Evolutionary conservation across 169 alveolate species (phyloP), one percentile per base, ranked within the genome.

Genomic region (Cryptosporidium felis): DNA sequence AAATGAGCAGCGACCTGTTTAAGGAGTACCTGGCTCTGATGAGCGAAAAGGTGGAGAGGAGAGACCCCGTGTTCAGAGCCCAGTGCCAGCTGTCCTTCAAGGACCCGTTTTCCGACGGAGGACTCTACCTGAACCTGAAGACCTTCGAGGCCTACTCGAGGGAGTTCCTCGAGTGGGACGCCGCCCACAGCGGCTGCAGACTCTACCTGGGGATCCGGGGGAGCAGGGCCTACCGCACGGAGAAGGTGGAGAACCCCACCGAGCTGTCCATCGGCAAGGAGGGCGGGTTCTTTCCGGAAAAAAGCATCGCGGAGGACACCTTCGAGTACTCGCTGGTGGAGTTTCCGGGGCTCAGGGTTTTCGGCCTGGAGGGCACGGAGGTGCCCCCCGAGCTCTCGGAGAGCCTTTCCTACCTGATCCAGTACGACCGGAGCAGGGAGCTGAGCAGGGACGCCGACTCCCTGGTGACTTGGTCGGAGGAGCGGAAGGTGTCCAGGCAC

Each of bases 121-220:
- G 96, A 21, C 88, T 93, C 4, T 93, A 80, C 62, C 61, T 93
- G 1, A 93, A 93, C 90, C 46, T 93, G 79, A 80, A 51, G 62
- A 88, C 91, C 0, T 93, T 61, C 41, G 81, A 89, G 21, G 89
- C 94, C 0, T 91, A 81, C 42, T 91, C 93, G 21, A 21, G 28
- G 32, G 91, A 82, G 18, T 62, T 58, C 42, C 74, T 89, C 6
- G 80, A 79, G 1, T 80, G 80, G 80, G 91, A 89, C 41, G 10
- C 32, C 49, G n/a, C 1, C 8, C 44, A 41, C 58, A 61, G 44
- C 63, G 62, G 89, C 14, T 49, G 80, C 26, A 56, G 46, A 41
- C 42, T 47, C 18, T 41, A 65, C 47, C 41, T 46, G 34, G 49
- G 60, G 23, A 36, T 62, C 10, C 21, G 26, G 12, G 60, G 74